A percentile compares a stretch with the other conserved stretches of the same genome.
These are phyloP conservation scores for Coemansia erecta DNA, from an alignment of 192 early-diverging fungal genomes.

Conservation along the genomic window DNA sequence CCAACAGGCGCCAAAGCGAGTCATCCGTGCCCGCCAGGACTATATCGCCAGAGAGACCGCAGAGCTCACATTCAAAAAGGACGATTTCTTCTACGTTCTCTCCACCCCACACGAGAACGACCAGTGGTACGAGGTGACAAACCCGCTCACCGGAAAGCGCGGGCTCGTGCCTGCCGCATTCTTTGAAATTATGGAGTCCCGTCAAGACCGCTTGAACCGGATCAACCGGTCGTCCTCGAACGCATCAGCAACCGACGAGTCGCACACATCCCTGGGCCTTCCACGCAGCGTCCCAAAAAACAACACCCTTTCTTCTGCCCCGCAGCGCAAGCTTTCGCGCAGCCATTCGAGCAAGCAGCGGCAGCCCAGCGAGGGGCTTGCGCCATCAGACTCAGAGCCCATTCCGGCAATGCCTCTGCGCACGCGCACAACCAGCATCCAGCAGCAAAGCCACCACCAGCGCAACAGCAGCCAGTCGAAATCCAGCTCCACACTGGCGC, in stretches of 20 bases:
- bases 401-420: conserved; percentile 30
- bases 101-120: conserved; percentile 65
- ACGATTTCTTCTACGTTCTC: conserved; percentile 76
- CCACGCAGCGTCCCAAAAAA: conserved; percentile 25
- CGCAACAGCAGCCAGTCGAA: conserved; percentile 8
- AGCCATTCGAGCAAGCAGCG: conserved; percentile 24
- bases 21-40: conserved; percentile 70
- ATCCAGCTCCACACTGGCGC: conserved; percentile 13
- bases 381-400: conserved; percentile 12
- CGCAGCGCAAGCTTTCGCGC: conserved; percentile 11
- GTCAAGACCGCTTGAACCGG: conserved; percentile 50
- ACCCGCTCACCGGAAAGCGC: conserved; percentile 67
- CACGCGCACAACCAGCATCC: conserved; percentile 47
- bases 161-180: conserved; percentile 69
- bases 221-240: conserved; percentile 47
- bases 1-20: conserved; percentile 61
- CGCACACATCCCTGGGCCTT: conserved; percentile 29
- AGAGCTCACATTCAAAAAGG: conserved; percentile 72
- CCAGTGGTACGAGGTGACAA: conserved; percentile 73
- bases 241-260: conserved; percentile 23
- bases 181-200: conserved; percentile 66
- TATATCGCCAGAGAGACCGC: conserved; percentile 58
- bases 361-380: conserved; percentile 24
- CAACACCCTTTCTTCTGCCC: conserved; percentile 1
- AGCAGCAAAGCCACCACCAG: conserved; percentile 31